Evolutionary conservation across 2,329 filamentous ascomycete genomes (phyloP).

Genomic region (Colletotrichum gigasporum): DNA sequence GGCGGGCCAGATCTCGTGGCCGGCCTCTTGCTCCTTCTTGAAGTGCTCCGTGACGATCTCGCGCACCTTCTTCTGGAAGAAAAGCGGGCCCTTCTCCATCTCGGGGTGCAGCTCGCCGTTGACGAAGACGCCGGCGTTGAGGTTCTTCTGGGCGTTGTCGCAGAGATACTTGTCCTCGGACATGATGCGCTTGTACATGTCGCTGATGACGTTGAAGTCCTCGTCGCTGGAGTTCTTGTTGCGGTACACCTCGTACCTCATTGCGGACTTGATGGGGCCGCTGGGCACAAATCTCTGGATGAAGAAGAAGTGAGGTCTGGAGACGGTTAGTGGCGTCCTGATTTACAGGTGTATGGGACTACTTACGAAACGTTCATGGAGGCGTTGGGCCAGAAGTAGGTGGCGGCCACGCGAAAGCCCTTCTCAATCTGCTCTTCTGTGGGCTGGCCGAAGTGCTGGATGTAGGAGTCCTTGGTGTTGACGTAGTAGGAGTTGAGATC

Average conservation of each 20-base stretch:
- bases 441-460: slow-evolving; percentile 59
- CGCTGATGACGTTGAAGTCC: slow-evolving; percentile 64
- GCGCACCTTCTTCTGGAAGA: slow-evolving; percentile 63
- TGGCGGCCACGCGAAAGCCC: slow-evolving; percentile 55
- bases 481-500: slow-evolving; percentile 65
- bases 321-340: background rate
- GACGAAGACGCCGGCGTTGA: slow-evolving; percentile 68
- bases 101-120: slow-evolving; percentile 71
- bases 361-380: slow-evolving; percentile 61
- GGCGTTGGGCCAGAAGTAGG: slow-evolving; percentile 61
- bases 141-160: slow-evolving; percentile 66
- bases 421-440: slow-evolving; percentile 57
- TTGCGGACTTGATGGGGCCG: slow-evolving; percentile 57
- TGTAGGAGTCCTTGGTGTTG: slow-evolving; percentile 56
- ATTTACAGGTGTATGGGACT: background rate
- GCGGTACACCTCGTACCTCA: slow-evolving; percentile 71
- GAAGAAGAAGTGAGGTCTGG: slow-evolving; percentile 69
- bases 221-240: slow-evolving; percentile 68
- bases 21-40: slow-evolving; percentile 53
- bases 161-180: slow-evolving; percentile 72
- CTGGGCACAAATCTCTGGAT: slow-evolving; percentile 70
- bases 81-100: slow-evolving; percentile 67
- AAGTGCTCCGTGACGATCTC: slow-evolving; percentile 58
- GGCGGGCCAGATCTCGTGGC: slow-evolving; percentile 63
- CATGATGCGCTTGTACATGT: slow-evolving; percentile 72